Base-by-base conservation (phyloP, 169 alveolate genomes). In the Eimeria acervulina region DNA sequence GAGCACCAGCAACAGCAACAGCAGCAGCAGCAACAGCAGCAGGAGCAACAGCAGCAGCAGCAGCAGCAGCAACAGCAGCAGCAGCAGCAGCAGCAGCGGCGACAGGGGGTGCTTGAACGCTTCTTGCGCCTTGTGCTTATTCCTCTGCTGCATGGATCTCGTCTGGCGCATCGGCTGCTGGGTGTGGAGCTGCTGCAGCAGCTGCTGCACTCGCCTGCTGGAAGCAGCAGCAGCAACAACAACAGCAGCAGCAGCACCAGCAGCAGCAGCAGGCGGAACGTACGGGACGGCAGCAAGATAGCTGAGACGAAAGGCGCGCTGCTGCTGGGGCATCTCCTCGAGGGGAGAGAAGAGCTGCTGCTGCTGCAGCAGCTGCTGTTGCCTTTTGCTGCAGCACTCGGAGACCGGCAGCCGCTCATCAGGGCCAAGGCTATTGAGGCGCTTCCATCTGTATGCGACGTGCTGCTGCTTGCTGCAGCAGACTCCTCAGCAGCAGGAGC, bases 351-450 rank as follows among this genome's bases (percentile, higher is more conserved):
- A 28, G 55, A 83, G 51, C 47, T 33, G 55, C 74, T 28, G 91
- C 91, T 83, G 91, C 91, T 83, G 68, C 91, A 28, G 91, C 91
- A 83, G 91, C 91, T 83, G 72, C 74, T 83, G 91, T 52, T 83
- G 91, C 91, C 91, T 42, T 83, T 51, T 52, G 68, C 91, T 83
- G 91, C 91, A n/a, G 91, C 91, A 83, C 72, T 83, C 12, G 52
- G 8, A 51, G 91, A 83, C 52, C 40, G 33, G 31, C 91, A 83
- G 51, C 91, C 91, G 2, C 72, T 83, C 12, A 42, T 83, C 17
- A 26, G 91, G 21, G 91, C 91, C 31, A 83, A 63, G 36, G 91
- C 91, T 7, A 52, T 83, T 13, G 91, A 83, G 91, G 91, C 91
- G 33, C 74, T 83, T 74, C 91, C 91, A 1, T n/a, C 68, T 83